These are phyloP conservation scores for Coprinopsis strossmayeri DNA, from an alignment of 768 basidiomycete genomes.

Conservation along the genomic window DNA sequence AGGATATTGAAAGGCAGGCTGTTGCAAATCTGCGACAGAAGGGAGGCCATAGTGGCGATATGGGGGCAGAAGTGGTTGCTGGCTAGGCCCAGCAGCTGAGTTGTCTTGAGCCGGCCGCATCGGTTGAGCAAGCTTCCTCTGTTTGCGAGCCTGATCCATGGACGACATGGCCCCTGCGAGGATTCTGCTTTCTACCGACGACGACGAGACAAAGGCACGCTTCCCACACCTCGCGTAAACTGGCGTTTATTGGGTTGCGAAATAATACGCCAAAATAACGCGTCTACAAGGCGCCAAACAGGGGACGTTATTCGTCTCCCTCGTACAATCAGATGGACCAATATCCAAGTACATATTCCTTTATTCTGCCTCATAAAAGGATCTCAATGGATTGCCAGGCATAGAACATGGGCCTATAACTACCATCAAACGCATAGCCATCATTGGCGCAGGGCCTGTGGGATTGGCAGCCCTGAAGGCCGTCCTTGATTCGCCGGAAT, in stretches of 20 bases:
- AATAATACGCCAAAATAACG: background rate
- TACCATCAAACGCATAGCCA: constrained; percentile 39
- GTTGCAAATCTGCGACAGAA: too few species aligned
- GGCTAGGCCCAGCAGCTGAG: too few species aligned
- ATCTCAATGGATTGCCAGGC: too few species aligned
- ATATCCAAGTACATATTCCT: background rate
- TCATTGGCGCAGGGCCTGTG: constrained; percentile 73
- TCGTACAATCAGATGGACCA: too few species aligned
- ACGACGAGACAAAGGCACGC: background rate
- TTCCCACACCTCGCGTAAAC: background rate
- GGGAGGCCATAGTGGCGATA: too few species aligned
- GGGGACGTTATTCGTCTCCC: too few species aligned
- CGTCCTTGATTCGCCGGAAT: constrained; percentile 52
- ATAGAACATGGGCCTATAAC: too few species aligned
- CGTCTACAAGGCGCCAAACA: background rate
- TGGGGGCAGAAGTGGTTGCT: too few species aligned
- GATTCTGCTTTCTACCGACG: background rate
- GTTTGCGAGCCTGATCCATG: background rate
- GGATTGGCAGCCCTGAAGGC: constrained; percentile 68
- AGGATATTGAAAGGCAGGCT: too few species aligned
- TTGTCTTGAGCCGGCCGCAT: too few species aligned
- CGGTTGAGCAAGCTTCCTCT: too few species aligned
- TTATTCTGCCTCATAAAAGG: too few species aligned
- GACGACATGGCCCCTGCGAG: background rate
- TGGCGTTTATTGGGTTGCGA: background rate